Evolutionary conservation across 177 flowering plant genomes (phyloP), one percentile per base, ranked within the genome.

Genomic region (Viscum album): DNA sequence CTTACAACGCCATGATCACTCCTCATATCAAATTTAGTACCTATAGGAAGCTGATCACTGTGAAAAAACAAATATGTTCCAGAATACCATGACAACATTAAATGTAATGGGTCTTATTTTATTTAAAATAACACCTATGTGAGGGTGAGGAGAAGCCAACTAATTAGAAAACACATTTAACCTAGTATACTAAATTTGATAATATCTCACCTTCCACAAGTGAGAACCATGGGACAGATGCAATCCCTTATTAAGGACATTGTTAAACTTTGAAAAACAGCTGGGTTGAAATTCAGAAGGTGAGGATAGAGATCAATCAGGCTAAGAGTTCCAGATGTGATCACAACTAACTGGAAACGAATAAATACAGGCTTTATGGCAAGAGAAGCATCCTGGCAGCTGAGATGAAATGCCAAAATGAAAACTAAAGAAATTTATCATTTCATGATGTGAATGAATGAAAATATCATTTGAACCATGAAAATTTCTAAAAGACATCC

Each of bases 221-320:
- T 86, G 45, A 96, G 92, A 80, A 96, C 95, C 99, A 96, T 96
- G 26, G 99, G 99, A 73, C 99, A 96, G 73, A 96, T 92, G 84
- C 99, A 96, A 74, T 96, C 97, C 82, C 99, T 84, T 69, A 98
- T 96, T 79, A 96, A 77, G 74, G 98, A 96, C 99, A 90, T 96
- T 39, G 85, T 83, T 81, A 92, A 92, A 77, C 99, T 95, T 76
- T 91, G 89, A 76, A 95, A 90, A 63, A 96, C 90, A 33, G 92
- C 98, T 39, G 99, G 98, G 79, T 90, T 84, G 80, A 96, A 96
- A 79, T 86, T 89, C 34, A 96, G 92, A 75, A 96, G 94, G 43
- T 95, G 96, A 63, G 99, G 99, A 64, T 96, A 96, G n/a, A 96
- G 86, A 81, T 96, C 99, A 69, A 96, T 90, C 2, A 97, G 99